Percentiles rank a stretch among this genome's conserved stretches.
These are phyloP conservation scores for Ophioceras dolichostomum DNA, from an alignment of 2,329 filamentous ascomycete genomes.

Conservation along the genomic window DNA sequence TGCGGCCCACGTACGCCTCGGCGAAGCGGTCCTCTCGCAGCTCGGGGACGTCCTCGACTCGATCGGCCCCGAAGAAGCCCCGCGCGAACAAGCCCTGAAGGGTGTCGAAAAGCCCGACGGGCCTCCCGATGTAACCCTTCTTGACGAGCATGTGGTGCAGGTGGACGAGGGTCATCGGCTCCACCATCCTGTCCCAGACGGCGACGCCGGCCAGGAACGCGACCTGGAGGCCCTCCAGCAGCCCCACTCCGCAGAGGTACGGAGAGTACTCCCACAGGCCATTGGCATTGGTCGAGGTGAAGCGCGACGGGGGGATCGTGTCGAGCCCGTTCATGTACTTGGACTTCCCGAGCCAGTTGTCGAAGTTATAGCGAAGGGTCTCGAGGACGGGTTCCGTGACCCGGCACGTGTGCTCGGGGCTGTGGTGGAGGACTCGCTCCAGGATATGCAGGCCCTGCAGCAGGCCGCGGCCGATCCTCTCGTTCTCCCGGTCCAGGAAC, in stretches of 20 bases:
- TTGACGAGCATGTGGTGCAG: slow-evolving; percentile 34
- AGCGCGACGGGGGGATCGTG: slow-evolving; percentile 26
- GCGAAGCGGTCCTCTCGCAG: too few species aligned
- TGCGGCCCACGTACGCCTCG: background rate
- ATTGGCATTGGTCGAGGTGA: slow-evolving; percentile 25
- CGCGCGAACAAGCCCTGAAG: slow-evolving; percentile 14
- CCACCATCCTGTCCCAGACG: slow-evolving; percentile 26
- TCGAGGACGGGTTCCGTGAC: too few species aligned
- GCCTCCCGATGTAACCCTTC: slow-evolving; percentile 22
- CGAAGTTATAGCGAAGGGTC: too few species aligned
- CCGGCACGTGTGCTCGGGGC: slow-evolving; percentile 11
- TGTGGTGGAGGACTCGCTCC: slow-evolving; percentile 15
- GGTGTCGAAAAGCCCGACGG: slow-evolving; percentile 18
- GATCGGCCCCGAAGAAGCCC: slow-evolving; percentile 17
- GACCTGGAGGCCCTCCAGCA: slow-evolving; percentile 29
- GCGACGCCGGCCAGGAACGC: slow-evolving; percentile 19
- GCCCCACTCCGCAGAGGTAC: slow-evolving; percentile 30
- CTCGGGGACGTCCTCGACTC: slow-evolving; percentile 10
- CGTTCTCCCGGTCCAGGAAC: slow-evolving; percentile 24
- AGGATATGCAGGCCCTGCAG: slow-evolving; percentile 16
- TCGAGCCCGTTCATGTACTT: too few species aligned
- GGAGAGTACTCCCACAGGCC: slow-evolving; percentile 36
- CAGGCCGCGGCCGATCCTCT: slow-evolving; percentile 17
- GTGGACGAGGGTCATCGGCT: slow-evolving; percentile 26
- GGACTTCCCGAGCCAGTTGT: too few species aligned